Base-by-base conservation (phyloP, 192 early-diverging fungal species). In the Obelidium mucronatum region DNA sequence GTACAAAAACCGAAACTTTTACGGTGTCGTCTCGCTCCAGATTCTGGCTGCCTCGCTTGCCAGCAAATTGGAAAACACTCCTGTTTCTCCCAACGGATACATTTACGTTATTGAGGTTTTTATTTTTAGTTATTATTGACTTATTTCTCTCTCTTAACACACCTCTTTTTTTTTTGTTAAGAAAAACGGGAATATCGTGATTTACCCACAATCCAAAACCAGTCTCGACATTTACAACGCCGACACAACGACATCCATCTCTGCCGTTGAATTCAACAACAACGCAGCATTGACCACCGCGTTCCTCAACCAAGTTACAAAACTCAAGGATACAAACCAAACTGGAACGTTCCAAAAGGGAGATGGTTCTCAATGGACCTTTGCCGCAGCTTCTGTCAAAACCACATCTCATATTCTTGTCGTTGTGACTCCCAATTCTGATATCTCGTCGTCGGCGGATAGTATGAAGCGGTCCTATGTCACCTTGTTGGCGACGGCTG, bases 31-130 rank as follows among this genome's bases (percentile, higher is more conserved):
- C 51, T 51, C 40, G 0, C 63, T 76, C 5, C 74, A 76, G 64
- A 58, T 67, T 67, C 74, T 66, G 28, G 55, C 67, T 15, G 2
- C 35, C 17, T 34, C 40, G 1, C 63, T 76, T 31, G 42, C 62
- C 24, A 54, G 67, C 62, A 48, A 67, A 34, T 42, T 76, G 17
- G 51, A 61, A 6, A 53, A 67, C 51, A 48, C 55, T 31, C 44
- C 62, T 3, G 40, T 76, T 37, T n/a, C 74, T 8, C 0, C 30
- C 8, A 64, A 54, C 55, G 63, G 74, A 30, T 76, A 76, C 64
- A 67, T 76, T 48, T 76, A 52, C 74, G 55, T 76, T 19, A 48
- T 76, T 19, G 74, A 76, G 68, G 74, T 76, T 26, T 56, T 55
- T 74, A 3, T 15, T 34, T 1, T 22, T 3, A 15, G 11, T 51